phyloP scores from a whole-genome alignment of 345 rosid species.

The Aethionema arabicum region DNA sequence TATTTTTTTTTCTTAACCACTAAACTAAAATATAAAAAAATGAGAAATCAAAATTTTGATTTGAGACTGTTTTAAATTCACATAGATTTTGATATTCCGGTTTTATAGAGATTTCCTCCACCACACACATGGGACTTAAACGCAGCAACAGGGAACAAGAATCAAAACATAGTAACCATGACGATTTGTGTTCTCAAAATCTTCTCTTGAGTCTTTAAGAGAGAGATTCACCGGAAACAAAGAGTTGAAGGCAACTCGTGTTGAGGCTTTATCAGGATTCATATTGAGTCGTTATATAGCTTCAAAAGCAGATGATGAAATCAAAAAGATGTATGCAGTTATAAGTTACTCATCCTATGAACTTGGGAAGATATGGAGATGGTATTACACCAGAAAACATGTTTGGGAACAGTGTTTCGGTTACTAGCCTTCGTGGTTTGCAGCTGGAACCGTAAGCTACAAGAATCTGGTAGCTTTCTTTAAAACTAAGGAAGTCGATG shows the following conservation, averaged over 20 bases:
- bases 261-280: slow-evolving; percentile 46
- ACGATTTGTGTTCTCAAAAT: slow-evolving; percentile 43
- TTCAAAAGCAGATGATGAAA: slow-evolving; percentile 26
- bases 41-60: no score
- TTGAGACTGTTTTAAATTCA: no score
- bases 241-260: slow-evolving; percentile 30
- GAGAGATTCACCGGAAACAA: slow-evolving; percentile 25
- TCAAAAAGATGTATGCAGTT: slow-evolving; percentile 25
- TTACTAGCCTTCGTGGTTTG: slow-evolving; percentile 29
- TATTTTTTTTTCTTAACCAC: no score
- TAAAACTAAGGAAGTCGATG: slow-evolving; percentile 25
- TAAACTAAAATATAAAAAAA: no score
- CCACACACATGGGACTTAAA: slow-evolving; percentile 22
- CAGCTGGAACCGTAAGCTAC: slow-evolving; percentile 26
- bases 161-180: slow-evolving; percentile 39
- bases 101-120: no score
- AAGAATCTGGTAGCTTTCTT: slow-evolving; percentile 23
- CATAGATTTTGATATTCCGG: no score
- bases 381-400: slow-evolving; percentile 35
- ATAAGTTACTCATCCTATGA: slow-evolving; percentile 41
- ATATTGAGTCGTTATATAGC: slow-evolving; percentile 47
- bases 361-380: slow-evolving; percentile 40
- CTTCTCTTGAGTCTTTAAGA: slow-evolving; percentile 33
- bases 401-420: slow-evolving; percentile 39
- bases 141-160: slow-evolving; percentile 27